Conservation (phyloP, 352 stramenopile species). For the Pseudoperonospora humuli region DNA sequence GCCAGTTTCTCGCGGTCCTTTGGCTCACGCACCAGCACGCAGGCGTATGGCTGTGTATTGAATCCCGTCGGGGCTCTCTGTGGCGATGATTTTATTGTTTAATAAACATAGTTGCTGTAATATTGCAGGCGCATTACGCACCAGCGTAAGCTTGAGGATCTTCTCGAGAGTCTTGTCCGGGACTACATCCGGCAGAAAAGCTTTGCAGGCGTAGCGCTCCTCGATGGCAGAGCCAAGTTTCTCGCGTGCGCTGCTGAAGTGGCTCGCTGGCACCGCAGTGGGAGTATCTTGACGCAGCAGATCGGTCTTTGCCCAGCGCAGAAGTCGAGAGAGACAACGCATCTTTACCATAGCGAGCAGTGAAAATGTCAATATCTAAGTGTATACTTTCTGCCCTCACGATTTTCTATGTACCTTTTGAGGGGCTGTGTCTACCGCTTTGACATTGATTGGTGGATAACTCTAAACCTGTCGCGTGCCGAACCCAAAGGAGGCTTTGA, state of each 20-base stretch:
- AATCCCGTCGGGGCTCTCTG: conserved; percentile 71
- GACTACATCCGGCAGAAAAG: conserved; percentile 37
- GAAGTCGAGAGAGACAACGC: conserved; percentile 1
- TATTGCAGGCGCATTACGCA: conserved; percentile 4
- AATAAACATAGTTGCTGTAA: neutral
- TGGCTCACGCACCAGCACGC: conserved; percentile 62
- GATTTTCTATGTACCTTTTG: no score
- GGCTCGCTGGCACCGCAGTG: neutral
- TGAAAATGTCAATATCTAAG: no score
- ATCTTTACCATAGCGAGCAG: no score
- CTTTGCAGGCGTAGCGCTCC: conserved; percentile 33
- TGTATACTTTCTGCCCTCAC: no score
- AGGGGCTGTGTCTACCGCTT: no score
- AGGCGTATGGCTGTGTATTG: conserved; percentile 76
- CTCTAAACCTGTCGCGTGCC: no score
- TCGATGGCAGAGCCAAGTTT: conserved; percentile 14
- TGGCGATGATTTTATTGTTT: neutral
- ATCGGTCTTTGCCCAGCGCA: neutral
- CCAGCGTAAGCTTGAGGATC: conserved; percentile 61
- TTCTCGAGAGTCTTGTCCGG: conserved; percentile 49
- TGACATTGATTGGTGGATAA: no score
- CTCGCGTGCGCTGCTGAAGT: conserved; percentile 12
- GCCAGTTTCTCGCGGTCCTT: conserved; percentile 60
- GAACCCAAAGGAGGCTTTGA: no score
- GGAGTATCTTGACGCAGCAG: neutral